phyloP scores from a whole-genome alignment of 106 monocot genomes.

The Triglochin maritima region DNA sequence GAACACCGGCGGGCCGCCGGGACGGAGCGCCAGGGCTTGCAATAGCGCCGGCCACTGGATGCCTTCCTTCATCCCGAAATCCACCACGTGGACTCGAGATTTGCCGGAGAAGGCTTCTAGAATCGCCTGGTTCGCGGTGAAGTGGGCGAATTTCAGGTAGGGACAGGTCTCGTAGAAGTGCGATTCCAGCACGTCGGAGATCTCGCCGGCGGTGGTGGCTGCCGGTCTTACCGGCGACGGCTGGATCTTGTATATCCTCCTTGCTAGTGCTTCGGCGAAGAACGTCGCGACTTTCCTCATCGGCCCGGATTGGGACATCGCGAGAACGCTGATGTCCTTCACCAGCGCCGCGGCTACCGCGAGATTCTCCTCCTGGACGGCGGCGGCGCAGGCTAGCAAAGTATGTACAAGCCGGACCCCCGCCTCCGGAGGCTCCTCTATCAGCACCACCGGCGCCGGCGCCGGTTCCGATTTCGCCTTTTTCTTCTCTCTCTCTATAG shows the following conservation, averaged over 20 bases:
- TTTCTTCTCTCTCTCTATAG: conserved; percentile 28
- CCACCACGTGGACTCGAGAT: conserved; percentile 65
- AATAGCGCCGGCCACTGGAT: conserved; percentile 95
- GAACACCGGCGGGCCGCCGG: conserved; percentile 72
- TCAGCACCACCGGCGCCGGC: conserved; percentile 19
- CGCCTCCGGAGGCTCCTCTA: conserved; percentile 77
- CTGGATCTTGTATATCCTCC: conserved; percentile 45
- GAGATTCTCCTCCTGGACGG: conserved; percentile 62
- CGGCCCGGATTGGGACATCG: conserved; percentile 63
- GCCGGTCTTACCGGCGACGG: conserved; percentile 18
- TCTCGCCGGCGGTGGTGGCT: conserved; percentile 30
- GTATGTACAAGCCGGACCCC: conserved; percentile 78
- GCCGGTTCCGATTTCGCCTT: conserved; percentile 17
- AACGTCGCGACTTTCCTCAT: conserved; percentile 87
- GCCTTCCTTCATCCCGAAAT: conserved; percentile 91
- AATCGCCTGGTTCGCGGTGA: conserved; percentile 99
- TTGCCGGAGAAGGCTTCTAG: conserved; percentile 80
- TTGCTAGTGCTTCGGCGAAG: conserved; percentile 74
- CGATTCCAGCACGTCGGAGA: conserved; percentile 56
- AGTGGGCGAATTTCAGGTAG: conserved; percentile 93
- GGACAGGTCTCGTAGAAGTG: conserved; percentile 94
- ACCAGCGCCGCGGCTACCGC: conserved; percentile 58
- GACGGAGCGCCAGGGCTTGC: conserved; percentile 84
- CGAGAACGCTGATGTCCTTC: conserved; percentile 57
- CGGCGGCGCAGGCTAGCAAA: conserved; percentile 76